These are phyloP conservation scores for Heracleum sosnowskyi DNA, from an alignment of 129 eudicot species.

Conservation along the genomic window DNA sequence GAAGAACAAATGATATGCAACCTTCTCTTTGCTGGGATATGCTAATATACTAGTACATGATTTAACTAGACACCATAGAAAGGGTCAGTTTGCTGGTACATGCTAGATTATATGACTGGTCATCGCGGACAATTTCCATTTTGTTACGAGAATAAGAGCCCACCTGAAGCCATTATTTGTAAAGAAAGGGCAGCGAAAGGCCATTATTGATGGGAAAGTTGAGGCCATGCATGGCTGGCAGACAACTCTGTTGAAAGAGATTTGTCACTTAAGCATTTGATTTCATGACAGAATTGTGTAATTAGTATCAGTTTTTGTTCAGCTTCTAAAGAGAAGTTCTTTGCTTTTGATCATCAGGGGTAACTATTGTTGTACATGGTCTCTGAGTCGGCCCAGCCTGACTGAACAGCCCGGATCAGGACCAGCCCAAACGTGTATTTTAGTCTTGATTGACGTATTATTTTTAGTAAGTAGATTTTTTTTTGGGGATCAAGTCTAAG, in stretches of 20 bases:
- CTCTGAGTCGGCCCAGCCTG: neutral
- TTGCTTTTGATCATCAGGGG: neutral
- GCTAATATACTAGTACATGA: neutral
- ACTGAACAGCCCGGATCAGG: neutral
- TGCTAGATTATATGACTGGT: neutral
- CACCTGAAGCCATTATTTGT: neutral
- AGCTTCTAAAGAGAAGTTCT: neutral
- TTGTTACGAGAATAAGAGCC: neutral
- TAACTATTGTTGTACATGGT: neutral
- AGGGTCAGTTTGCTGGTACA: neutral
- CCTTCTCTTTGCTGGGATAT: slow-evolving; percentile 44
- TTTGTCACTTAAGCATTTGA: neutral
- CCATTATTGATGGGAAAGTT: neutral
- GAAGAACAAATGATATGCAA: slow-evolving; percentile 55
- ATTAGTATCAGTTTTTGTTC: neutral
- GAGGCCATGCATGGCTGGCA: neutral
- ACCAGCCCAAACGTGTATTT: neutral
- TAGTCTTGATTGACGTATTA: too few species aligned
- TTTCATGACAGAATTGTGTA: neutral
- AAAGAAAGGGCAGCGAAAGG: neutral
- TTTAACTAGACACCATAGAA: neutral
- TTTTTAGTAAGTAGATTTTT: too few species aligned
- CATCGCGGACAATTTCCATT: neutral
- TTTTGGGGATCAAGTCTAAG: too few species aligned
- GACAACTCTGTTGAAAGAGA: neutral